Conservation (phyloP, 2,329 filamentous ascomycete species). For the Penicillium brasilianum region DNA sequence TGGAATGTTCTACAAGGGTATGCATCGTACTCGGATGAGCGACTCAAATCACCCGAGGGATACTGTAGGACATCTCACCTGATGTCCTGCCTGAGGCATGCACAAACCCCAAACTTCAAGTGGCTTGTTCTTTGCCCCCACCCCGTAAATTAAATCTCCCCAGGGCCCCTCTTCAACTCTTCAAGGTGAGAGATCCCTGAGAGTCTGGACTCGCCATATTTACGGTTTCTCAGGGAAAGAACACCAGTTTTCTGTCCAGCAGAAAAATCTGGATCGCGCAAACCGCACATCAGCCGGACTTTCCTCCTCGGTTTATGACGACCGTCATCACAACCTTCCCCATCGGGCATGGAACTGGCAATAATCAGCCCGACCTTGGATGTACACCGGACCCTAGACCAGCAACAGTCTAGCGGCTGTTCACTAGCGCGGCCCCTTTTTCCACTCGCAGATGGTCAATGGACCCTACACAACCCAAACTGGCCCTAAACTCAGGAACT, state of each 20-base stretch:
- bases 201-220: background rate
- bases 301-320: slow-evolving; percentile 3
- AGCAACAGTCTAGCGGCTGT: slow-evolving; percentile 13
- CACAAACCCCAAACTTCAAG: background rate
- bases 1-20: background rate
- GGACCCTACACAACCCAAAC: background rate
- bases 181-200: too few species aligned
- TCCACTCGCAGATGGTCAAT: slow-evolving; percentile 1
- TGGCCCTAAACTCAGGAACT: slow-evolving; percentile 6
- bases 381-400: slow-evolving; percentile 14
- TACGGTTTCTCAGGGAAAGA: background rate
- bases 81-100: background rate
- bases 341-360: background rate
- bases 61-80: too few species aligned
- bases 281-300: background rate
- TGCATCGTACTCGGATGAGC: too few species aligned
- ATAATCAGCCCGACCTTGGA: slow-evolving; percentile 3
- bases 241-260: background rate
- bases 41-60: too few species aligned
- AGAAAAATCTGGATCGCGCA: background rate
- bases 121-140: slow-evolving; percentile 1
- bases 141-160: background rate
- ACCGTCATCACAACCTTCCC: slow-evolving; percentile 6
- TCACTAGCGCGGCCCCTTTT: slow-evolving; percentile 9
- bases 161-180: background rate